Base-by-base conservation (phyloP, 2,329 filamentous ascomycete species). In the Epichloe hybrida region DNA sequence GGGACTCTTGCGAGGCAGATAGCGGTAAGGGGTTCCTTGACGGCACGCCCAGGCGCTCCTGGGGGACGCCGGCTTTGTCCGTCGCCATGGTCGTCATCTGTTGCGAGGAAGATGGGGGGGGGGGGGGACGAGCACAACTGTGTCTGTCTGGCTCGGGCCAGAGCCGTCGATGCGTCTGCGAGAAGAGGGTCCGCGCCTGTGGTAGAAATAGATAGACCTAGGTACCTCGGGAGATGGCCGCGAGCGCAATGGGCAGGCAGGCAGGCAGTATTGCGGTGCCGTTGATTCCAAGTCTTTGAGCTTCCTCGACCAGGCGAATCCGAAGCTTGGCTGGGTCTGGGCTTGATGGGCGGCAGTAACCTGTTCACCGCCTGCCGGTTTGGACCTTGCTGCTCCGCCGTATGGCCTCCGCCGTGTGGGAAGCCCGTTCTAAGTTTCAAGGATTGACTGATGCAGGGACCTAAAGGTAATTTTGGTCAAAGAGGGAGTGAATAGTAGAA, bases 11-110 rank as follows among this genome's bases (percentile, higher is more conserved):
- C 21, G 81, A 76, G 11, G 88, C 80, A 27, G 87, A 90, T 52
- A 96, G 75, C 31, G 90, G 90, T 42, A 95, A 72, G 15, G 90
- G 90, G 62, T 91, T 93, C 58, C 80, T 78, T 42, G 80, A 82
- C 21, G 81, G 81, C 61, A 81, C 70, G 21, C 62, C 62, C 48
- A 65, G 60, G 52, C 63, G 62, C 57, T 63, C 55, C 50, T 64
- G 37, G 68, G 64, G 64, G 41, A 65, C 57, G 56, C 66, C 62
- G 57, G 66, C 56, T 42, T 60, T 58, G 52, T 63, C 57, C 46
- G 65, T 27, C 7, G 48, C 15, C 48, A 38, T 49, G 40, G 13
- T 34, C 20, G 23, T 21, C 23, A 41, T 41, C 20, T 41, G 39
- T 5, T 41, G 39, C 2, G 12, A 15, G 37, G 12, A 17, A 12